phyloP scores from a whole-genome alignment of 495 filamentous ascomycete genomes.

The Hyaloscypha finlandica region DNA sequence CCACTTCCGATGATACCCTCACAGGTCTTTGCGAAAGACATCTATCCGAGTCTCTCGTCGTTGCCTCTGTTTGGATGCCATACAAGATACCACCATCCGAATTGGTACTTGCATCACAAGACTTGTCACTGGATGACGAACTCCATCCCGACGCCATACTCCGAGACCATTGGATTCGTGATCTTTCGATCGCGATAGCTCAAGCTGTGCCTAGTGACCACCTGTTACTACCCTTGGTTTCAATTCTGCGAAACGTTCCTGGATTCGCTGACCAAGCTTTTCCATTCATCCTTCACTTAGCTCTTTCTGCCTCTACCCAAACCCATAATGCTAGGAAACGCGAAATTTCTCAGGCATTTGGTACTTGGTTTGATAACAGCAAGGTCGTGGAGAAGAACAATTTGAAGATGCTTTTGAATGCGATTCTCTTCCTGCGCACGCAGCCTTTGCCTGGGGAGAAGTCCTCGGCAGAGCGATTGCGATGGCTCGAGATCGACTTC shows the following conservation, averaged over 20 bases:
- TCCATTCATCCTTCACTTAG: slow-evolving; percentile 79
- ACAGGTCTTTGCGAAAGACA: slow-evolving; percentile 4
- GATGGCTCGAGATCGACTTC: slow-evolving; percentile 86
- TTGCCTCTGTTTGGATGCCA: slow-evolving; percentile 50
- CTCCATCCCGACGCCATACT: slow-evolving; percentile 36
- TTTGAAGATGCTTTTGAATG: slow-evolving; percentile 66
- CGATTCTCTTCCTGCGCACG: slow-evolving; percentile 84
- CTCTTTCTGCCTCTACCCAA: slow-evolving; percentile 58
- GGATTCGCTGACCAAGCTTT: slow-evolving; percentile 71
- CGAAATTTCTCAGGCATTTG: slow-evolving; percentile 49
- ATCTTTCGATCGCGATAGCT: slow-evolving; percentile 61
- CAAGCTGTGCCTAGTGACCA: slow-evolving; percentile 60
- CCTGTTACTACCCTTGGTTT: slow-evolving; percentile 64
- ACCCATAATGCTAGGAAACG: slow-evolving; percentile 49
- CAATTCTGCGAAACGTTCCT: slow-evolving; percentile 60
- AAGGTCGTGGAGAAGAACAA: slow-evolving; percentile 47
- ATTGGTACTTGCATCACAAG: slow-evolving; percentile 21
- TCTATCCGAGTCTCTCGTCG: slow-evolving; percentile 14
- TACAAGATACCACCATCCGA: slow-evolving; percentile 52
- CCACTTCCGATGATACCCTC: slow-evolving; percentile 37
- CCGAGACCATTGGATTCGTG: slow-evolving; percentile 60
- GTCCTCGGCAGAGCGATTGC: slow-evolving; percentile 73
- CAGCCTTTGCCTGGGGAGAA: slow-evolving; percentile 73
- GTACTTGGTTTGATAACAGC: slow-evolving; percentile 49
- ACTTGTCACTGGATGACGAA: slow-evolving; percentile 27